Percentiles rank a stretch among this genome's conserved stretches.
These are phyloP conservation scores for Trichosanthes truncata DNA, from an alignment of 306 rosid genomes.

Conservation along the genomic window DNA sequence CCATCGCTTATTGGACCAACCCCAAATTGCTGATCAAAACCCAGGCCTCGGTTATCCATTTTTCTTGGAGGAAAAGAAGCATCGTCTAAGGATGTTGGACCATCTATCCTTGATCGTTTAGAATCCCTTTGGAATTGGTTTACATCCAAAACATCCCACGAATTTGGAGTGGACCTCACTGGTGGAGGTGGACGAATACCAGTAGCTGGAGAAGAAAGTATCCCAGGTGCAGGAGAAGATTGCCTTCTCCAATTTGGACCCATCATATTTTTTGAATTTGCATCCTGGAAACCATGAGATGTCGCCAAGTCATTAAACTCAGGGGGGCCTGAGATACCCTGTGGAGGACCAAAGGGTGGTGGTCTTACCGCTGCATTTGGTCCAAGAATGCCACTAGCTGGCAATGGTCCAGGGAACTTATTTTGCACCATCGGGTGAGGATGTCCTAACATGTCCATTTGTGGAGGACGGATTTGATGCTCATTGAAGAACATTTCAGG, in stretches of 20 bases:
- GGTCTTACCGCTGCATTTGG: conserved; percentile 55
- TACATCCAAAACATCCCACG: conserved; percentile 76
- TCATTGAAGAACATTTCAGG: conserved; percentile 53
- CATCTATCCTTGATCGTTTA: conserved; percentile 67
- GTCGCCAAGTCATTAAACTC: conserved; percentile 52
- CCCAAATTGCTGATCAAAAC: conserved; percentile 46
- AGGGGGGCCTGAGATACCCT: conserved; percentile 48
- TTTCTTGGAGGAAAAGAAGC: conserved; percentile 43
- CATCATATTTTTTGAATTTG: conserved; percentile 49
- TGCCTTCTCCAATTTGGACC: conserved; percentile 78
- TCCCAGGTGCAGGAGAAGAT: conserved; percentile 71
- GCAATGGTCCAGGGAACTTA: conserved; percentile 55
- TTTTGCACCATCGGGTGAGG: conserved; percentile 51
- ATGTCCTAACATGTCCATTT: conserved; percentile 53
- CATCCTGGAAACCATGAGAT: conserved; percentile 53
- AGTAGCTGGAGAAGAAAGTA: conserved; percentile 58
- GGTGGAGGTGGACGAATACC: conserved; percentile 49
- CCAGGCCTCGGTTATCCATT: conserved; percentile 44
- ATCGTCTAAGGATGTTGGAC: conserved; percentile 43
- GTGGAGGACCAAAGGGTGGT: conserved; percentile 64
- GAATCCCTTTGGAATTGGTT: conserved; percentile 74
- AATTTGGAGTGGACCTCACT: conserved; percentile 44
- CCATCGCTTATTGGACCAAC: conserved; percentile 34
- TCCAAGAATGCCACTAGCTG: conserved; percentile 44
- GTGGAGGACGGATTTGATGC: conserved; percentile 50